Conservation (phyloP, 495 filamentous ascomycete species). For the Tuber melanosporum region DNA sequence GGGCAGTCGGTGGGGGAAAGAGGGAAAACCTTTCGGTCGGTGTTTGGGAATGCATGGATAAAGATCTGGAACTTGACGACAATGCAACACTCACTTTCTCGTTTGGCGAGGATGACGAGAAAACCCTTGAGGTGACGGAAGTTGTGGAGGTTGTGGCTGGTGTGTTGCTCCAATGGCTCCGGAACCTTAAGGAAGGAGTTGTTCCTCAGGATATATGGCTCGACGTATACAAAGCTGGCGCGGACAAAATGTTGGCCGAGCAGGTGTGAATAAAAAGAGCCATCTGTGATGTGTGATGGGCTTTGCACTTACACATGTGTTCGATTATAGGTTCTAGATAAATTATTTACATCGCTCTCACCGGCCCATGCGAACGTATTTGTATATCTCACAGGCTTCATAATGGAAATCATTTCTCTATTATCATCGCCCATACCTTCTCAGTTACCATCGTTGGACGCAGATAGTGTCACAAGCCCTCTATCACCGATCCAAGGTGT, state of each 20-base stretch:
- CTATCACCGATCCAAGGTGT: constrained; percentile 26
- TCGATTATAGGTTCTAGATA: constrained; percentile 36
- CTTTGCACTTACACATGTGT: constrained; percentile 6
- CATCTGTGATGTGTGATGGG: not conserved
- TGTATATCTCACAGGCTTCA: constrained; percentile 38
- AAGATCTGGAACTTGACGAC: constrained; percentile 32
- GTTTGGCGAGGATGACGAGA: constrained; percentile 23
- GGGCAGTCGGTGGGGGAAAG: constrained; percentile 30
- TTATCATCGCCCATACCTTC: constrained; percentile 21
- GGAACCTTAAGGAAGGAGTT: constrained; percentile 28
- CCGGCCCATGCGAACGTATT: constrained; percentile 41
- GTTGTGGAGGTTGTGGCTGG: constrained; percentile 33
- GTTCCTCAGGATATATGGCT: constrained; percentile 33
- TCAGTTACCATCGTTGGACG: constrained; percentile 13
- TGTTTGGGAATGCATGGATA: constrained; percentile 39
- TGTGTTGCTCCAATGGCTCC: constrained; percentile 33
- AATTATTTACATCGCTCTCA: constrained; percentile 29
- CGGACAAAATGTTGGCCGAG: constrained; percentile 33
- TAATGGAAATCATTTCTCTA: constrained; percentile 33
- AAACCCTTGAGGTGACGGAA: constrained; percentile 18
- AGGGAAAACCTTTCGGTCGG: constrained; percentile 25
- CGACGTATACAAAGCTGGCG: constrained; percentile 38
- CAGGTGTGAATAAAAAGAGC: constrained; percentile 23
- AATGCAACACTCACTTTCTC: constrained; percentile 23
- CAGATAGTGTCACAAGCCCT: constrained; percentile 19